A percentile compares a stretch with the other conserved stretches of the same genome.
These are phyloP conservation scores for Avena insularis DNA, from an alignment of 176 grass and related monocot species.

Conservation along the genomic window DNA sequence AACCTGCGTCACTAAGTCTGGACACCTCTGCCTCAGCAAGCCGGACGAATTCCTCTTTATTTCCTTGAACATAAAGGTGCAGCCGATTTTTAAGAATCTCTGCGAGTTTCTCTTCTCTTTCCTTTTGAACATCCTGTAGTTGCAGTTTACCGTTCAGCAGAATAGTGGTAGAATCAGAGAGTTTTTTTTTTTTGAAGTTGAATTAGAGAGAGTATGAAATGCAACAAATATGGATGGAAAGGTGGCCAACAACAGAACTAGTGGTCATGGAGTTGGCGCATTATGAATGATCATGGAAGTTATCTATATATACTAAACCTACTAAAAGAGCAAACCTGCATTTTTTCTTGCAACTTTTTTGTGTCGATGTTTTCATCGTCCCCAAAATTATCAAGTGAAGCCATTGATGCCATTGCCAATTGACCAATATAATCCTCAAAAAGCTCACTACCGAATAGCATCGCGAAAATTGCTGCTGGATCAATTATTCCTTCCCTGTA, in stretches of 20 bases:
- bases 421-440: slow-evolving; percentile 99
- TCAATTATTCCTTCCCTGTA: slow-evolving; percentile 93
- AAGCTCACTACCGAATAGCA: slow-evolving; percentile 95
- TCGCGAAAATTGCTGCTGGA: slow-evolving; percentile 96
- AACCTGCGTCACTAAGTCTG: slow-evolving; percentile 94
- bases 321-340: slow-evolving; percentile 67
- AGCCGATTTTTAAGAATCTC: slow-evolving; percentile 76
- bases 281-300: slow-evolving; percentile 22
- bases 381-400: slow-evolving; percentile 84
- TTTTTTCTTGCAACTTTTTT: slow-evolving; percentile 80
- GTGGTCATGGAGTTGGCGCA: neutral
- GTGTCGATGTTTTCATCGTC: slow-evolving; percentile 82
- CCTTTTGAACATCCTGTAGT: slow-evolving; percentile 86
- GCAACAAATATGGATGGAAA: slow-evolving; percentile 31
- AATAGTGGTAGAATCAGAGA: neutral
- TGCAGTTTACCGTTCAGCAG: slow-evolving; percentile 24
- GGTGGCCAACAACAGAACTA: slow-evolving; percentile 8
- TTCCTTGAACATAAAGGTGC: slow-evolving; percentile 82
- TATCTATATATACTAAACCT: slow-evolving; percentile 18
- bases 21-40: slow-evolving; percentile 79
- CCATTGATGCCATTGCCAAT: slow-evolving; percentile 95
- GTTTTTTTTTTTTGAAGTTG: too few species aligned
- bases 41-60: slow-evolving; percentile 72
- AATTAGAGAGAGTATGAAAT: slow-evolving; percentile 39
- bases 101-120: slow-evolving; percentile 93